Percentiles rank a stretch among this genome's conserved stretches.
Conservation (phyloP, 2,329 filamentous ascomycete species). For the Fusarium neocosmosporiellum region DNA sequence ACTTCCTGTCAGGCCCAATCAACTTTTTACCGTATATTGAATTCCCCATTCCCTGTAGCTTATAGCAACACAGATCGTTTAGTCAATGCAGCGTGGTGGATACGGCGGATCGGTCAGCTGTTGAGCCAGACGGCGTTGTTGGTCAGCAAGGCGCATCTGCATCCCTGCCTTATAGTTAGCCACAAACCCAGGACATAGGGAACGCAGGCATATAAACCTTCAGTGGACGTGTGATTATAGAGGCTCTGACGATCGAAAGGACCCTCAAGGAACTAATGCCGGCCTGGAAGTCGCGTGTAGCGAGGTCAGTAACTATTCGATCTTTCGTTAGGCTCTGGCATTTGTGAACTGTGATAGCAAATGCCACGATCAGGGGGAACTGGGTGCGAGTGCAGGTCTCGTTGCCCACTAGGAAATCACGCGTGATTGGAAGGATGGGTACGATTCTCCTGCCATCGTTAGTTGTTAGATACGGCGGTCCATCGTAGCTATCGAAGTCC, state of each 20-base stretch:
- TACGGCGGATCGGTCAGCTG: neutral
- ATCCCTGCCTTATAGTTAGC: neutral
- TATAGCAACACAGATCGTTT: neutral
- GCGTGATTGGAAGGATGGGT: too few relatives aligned
- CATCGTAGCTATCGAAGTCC: too few relatives aligned
- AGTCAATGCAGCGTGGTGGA: neutral
- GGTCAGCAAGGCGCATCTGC: neutral
- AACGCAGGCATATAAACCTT: neutral
- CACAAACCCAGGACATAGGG: neutral
- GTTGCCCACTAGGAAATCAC: too few relatives aligned
- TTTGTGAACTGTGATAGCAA: neutral
- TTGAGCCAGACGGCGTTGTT: neutral
- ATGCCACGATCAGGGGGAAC: neutral
- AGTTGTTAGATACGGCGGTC: too few relatives aligned
- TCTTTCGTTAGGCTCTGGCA: neutral
- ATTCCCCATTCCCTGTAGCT: neutral
- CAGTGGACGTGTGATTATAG: neutral
- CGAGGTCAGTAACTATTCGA: neutral
- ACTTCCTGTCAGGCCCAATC: neutral
- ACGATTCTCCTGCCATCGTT: too few relatives aligned
- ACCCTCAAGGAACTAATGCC: neutral
- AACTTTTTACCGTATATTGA: neutral
- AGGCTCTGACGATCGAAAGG: neutral
- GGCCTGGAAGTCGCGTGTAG: neutral
- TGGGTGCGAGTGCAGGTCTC: neutral